Percentiles rank a stretch among this genome's conserved stretches.
Conservation (phyloP, 192 early-diverging fungal genomes). For the Ramicandelaber brevisporus region DNA sequence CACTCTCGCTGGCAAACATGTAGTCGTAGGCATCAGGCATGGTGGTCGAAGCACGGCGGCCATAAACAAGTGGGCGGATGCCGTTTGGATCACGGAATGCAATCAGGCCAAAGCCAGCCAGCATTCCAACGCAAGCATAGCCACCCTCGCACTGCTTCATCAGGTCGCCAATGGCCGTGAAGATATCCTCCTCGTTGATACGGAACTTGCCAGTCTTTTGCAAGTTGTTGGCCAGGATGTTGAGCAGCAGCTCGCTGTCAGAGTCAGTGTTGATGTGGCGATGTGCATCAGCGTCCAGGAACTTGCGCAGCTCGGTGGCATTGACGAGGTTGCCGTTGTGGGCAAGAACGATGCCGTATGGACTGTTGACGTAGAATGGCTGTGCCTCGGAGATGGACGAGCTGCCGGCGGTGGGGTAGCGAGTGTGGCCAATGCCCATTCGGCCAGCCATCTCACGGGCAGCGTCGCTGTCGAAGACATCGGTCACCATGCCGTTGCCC, state of each 20-base stretch:
- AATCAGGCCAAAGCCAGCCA: conserved; percentile 93
- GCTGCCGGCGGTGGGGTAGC: conserved; percentile 95
- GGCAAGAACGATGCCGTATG: conserved; percentile 88
- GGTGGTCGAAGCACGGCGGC: conserved; percentile 33
- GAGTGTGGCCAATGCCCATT: conserved; percentile 96
- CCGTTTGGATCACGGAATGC: conserved; percentile 89
- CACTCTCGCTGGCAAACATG: conserved; percentile 97
- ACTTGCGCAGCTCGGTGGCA: conserved; percentile 61
- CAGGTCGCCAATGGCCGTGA: conserved; percentile 63
- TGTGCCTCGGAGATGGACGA: conserved; percentile 92
- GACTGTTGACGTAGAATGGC: conserved; percentile 99
- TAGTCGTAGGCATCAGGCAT: conserved; percentile 64
- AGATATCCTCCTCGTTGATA: conserved; percentile 97
- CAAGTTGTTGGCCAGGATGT: conserved; percentile 92
- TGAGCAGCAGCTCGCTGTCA: conserved; percentile 93
- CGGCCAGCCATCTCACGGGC: conserved; percentile 51
- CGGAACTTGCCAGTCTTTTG: conserved; percentile 92
- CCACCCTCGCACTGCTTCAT: conserved; percentile 68
- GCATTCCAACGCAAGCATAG: conserved; percentile 89
- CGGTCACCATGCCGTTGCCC: conserved; percentile 96
- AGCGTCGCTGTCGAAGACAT: conserved; percentile 72
- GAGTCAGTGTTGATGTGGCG: conserved; percentile 99
- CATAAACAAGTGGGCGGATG: conserved; percentile 87
- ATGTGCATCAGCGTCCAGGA: conserved; percentile 84
- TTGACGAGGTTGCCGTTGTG: conserved; percentile 99